These are phyloP conservation scores for Monilinia aucupariae DNA, from an alignment of 2,329 filamentous ascomycete species.

Conservation along the genomic window DNA sequence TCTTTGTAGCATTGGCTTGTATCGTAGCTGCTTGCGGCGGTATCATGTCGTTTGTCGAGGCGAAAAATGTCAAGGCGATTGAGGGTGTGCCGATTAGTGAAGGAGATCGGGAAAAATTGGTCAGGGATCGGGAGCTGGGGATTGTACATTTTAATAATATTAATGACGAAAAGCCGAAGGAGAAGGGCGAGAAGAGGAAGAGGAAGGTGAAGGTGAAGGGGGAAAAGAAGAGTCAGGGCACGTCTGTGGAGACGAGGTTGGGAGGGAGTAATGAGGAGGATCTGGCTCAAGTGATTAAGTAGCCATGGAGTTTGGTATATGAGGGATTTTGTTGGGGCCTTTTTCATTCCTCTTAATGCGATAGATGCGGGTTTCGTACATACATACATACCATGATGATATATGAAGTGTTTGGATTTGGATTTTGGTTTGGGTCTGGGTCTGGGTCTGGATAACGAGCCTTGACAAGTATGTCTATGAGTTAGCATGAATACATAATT, in stretches of 20 bases:
- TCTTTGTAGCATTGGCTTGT: slow-evolving; percentile 72
- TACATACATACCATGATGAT: not conserved
- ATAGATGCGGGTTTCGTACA: not conserved
- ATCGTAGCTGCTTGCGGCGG: slow-evolving; percentile 64
- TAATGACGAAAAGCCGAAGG: slow-evolving; percentile 46
- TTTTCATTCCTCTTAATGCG: not conserved
- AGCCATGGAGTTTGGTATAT: not conserved
- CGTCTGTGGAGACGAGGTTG: not conserved
- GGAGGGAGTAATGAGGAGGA: not conserved
- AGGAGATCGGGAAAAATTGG: slow-evolving; percentile 47
- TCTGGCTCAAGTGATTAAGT: not conserved
- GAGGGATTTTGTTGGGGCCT: not conserved
- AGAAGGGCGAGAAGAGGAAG: slow-evolving; percentile 34
- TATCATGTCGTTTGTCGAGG: slow-evolving; percentile 64
- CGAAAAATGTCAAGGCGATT: slow-evolving; percentile 63
- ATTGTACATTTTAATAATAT: slow-evolving; percentile 56
- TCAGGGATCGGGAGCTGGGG: slow-evolving; percentile 48
- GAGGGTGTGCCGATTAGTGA: slow-evolving; percentile 64
- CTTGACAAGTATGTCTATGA: not conserved
- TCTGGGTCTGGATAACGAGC: not conserved
- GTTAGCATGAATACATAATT: not conserved
- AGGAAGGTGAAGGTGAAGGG: slow-evolving; percentile 21
- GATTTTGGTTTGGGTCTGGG: no score
- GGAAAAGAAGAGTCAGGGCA: not conserved
- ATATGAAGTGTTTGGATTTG: not conserved